Percentiles rank a stretch among this genome's conserved stretches.
These are phyloP conservation scores for Saccharomycopsis amapae DNA, from an alignment of 805 yeast species.

Conservation along the genomic window DNA sequence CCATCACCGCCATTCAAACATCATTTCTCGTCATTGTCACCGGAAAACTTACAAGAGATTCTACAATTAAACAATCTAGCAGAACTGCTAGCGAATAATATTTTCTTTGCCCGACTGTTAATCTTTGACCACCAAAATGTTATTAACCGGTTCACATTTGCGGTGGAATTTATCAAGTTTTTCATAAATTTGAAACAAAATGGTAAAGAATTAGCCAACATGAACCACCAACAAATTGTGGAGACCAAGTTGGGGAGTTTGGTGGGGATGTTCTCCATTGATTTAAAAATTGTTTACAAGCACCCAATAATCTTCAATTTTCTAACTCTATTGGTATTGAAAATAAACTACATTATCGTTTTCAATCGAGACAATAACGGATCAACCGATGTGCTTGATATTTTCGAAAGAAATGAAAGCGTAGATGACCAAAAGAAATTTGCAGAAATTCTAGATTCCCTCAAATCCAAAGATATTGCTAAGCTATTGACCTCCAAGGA, in stretches of 20 bases:
- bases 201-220: no score
- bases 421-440: neutral
- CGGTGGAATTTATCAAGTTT: neutral
- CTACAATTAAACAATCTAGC: neutral
- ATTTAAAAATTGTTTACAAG: neutral
- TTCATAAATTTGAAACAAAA: no score
- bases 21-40: neutral
- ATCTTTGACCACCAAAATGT: neutral
- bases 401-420: neutral
- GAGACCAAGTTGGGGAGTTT: no score
- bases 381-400: no score
- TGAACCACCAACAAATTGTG: no score
- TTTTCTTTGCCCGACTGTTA: neutral
- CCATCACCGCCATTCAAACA: no score
- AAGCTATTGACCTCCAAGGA: neutral
- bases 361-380: neutral
- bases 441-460: neutral
- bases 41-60: neutral
- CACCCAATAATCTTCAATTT: slow-evolving; percentile 9
- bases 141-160: neutral
- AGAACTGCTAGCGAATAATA: neutral
- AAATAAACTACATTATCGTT: neutral
- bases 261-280: no score
- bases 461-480: neutral
- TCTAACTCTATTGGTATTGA: slow-evolving; percentile 3